A percentile compares a stretch with the other conserved stretches of the same genome.
Evolutionary conservation across 306 rosid genomes (phyloP).

Genomic region (Quercus cerris): DNA sequence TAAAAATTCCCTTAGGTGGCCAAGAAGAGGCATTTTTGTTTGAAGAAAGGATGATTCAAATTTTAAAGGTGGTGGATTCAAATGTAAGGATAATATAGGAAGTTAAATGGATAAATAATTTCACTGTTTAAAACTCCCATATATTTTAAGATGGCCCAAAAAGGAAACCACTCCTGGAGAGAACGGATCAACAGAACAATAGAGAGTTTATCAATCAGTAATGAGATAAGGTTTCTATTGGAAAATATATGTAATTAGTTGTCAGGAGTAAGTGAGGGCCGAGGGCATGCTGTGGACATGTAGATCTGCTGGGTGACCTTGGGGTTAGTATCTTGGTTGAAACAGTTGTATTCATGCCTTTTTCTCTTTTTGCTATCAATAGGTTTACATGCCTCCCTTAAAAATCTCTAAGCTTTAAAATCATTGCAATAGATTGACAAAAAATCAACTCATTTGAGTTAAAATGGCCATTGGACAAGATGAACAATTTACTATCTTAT

Average conservation of each 20-base stretch:
- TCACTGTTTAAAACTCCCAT: no score
- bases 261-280: not conserved
- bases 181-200: not conserved
- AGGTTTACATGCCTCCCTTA: not conserved
- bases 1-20: no score
- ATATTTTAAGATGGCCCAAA: no score
- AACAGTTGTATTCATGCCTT: not conserved
- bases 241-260: not conserved
- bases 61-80: no score
- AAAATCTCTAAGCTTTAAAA: not conserved
- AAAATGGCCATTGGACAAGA: not conserved
- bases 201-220: not conserved
- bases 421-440: not conserved
- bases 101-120: no score
- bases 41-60: no score
- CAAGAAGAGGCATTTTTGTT: no score
- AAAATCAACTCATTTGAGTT: not conserved
- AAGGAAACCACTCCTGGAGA: not conserved
- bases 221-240: not conserved
- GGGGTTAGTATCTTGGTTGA: not conserved
- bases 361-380: not conserved
- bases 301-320: not conserved
- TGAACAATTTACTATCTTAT: no score
- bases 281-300: not conserved
- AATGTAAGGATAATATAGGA: no score